Base-by-base conservation (phyloP, 371 early-diverging fungal species). In the Choanephora cucurbitarum region DNA sequence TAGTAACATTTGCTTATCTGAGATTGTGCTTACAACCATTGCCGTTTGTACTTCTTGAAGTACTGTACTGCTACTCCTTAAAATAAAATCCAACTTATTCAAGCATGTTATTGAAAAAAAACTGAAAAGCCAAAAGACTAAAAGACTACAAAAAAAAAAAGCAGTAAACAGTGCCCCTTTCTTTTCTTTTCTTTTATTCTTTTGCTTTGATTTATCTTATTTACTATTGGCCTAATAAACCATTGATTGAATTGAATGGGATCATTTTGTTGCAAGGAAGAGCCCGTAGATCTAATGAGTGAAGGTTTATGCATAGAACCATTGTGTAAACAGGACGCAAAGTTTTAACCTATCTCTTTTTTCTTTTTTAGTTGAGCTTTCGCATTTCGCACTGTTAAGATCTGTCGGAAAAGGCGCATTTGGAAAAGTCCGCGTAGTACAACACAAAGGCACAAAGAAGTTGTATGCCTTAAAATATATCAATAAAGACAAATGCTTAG, bases 381-480 rank as follows among this genome's bases (percentile, higher is more conserved):
- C 78, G 8, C 90, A 91, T 51, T 91, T 91, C 61, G 64, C 80
- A 37, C 67, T 89, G 17, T 55, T 89, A 46, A 79, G 88, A 44
- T 84, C 83, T 0, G 83, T 91, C 18, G 89, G 90, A 6, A 85
- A 82, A 64, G 91, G 91, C 0, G 83, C 89, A 0, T 91, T 90
- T 64, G 89, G 90, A 56, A 91, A 90, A 72, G 89, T 91, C 17
- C 85, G 92, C 18, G 88, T 95, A 0, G 93, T 95, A 10, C 92
- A 93, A 69, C 91, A 94, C 69, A 91, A 89, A 64, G 73, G 78
- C 33, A 83, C 86, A 13, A 78, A 77, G 22, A 54, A 71, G 44
- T 18, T 81, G 4, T 86, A 69, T 55, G 87, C 87, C 3, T 53
- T 86, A 33, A 86, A 86, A 56, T 86, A 86, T 54, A 86, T 85